These are phyloP conservation scores for Rhodotorula sp. DNA, from an alignment of 1,284 basidiomycete species.

Conservation along the genomic window DNA sequence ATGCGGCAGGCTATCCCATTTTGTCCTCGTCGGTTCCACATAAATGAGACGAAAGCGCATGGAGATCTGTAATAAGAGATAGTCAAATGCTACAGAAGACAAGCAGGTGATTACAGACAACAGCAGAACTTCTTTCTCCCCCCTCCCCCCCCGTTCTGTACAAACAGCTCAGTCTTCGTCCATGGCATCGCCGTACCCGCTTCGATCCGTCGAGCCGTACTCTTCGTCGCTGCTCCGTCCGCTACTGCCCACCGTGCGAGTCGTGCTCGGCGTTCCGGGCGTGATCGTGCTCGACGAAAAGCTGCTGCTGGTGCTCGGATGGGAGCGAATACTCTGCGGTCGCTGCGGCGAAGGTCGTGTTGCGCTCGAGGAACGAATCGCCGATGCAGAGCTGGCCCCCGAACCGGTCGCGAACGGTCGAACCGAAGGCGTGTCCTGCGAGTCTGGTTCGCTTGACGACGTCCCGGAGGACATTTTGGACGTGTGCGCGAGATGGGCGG, in stretches of 20 bases:
- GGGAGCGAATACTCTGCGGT: constrained; percentile 7
- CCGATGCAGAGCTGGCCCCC: neutral
- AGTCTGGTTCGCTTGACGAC: neutral
- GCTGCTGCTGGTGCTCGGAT: constrained; percentile 16
- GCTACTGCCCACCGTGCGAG: neutral
- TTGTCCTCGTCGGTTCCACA: too few species aligned
- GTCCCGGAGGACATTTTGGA: neutral
- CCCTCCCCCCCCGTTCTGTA: too few species aligned
- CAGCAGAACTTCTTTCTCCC: neutral
- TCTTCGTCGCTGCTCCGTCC: neutral
- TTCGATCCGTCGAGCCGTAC: neutral
- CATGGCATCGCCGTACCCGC: neutral
- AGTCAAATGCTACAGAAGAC: neutral
- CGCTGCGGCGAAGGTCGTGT: constrained; percentile 3
- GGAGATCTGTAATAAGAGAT: neutral
- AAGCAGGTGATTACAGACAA: neutral
- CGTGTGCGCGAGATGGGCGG: constrained; percentile 6
- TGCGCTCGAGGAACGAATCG: neutral
- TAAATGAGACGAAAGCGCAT: too few species aligned
- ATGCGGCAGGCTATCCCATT: too few species aligned
- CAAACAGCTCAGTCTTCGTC: neutral
- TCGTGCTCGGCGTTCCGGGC: constrained; percentile 23
- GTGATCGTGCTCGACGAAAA: constrained; percentile 14
- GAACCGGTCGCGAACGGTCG: neutral
- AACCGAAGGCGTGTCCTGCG: neutral